Conservation (phyloP, 441 rosid species). For the Gossypium schwendimanii region DNA sequence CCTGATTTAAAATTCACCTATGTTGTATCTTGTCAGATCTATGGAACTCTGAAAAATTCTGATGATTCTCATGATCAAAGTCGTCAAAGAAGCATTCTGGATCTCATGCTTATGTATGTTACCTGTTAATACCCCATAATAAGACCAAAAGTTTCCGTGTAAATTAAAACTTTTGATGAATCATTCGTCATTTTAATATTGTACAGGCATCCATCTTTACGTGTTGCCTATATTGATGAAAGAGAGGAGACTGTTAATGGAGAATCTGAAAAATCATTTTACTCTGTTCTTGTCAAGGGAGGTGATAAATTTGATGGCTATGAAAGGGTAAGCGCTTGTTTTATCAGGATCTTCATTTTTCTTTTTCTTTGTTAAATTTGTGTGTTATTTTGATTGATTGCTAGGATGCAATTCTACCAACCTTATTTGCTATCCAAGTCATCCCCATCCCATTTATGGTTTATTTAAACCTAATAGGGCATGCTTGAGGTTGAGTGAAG, state of each 20-base stretch:
- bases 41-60: constrained; percentile 55
- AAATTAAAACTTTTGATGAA: constrained; percentile 2
- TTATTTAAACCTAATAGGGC: background rate
- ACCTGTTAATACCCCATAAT: constrained; percentile 9
- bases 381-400: constrained; percentile 2
- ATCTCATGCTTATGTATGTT: constrained; percentile 50
- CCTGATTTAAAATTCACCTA: constrained; percentile 58
- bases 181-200: constrained; percentile 2
- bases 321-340: constrained; percentile 13
- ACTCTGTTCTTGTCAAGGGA: constrained; percentile 67
- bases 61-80: constrained; percentile 46
- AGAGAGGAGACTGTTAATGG: constrained; percentile 52
- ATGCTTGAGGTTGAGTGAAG: background rate
- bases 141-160: background rate
- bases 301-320: constrained; percentile 21
- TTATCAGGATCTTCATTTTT: background rate
- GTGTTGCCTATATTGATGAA: constrained; percentile 73
- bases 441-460: background rate
- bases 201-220: constrained; percentile 57
- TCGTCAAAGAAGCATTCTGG: constrained; percentile 39
- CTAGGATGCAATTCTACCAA: background rate
- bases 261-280: constrained; percentile 39
- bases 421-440: background rate
- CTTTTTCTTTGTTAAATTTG: background rate
- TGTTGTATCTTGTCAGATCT: constrained; percentile 67